Conservation (phyloP, 2,329 filamentous ascomycete genomes). For the Colletotrichum sp. region DNA sequence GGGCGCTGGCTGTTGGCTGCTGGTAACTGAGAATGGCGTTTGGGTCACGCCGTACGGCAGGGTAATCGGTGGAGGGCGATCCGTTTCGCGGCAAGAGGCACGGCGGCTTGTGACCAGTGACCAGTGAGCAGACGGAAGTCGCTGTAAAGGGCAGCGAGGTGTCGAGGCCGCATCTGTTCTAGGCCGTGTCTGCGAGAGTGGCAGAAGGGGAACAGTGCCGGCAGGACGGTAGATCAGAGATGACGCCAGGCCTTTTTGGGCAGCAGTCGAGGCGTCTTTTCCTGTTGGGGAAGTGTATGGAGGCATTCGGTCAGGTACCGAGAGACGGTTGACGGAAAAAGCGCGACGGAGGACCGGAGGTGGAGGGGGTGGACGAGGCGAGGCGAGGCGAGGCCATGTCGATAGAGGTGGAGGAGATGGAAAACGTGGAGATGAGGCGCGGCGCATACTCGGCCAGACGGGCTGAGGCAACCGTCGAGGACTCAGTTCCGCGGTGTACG, state of each 20-base stretch:
- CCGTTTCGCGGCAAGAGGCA: slow-evolving; percentile 17
- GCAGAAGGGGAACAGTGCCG: slow-evolving; percentile 19
- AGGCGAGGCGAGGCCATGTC: not conserved
- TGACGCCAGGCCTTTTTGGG: not conserved
- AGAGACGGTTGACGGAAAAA: slow-evolving; percentile 20
- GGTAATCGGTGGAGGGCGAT: slow-evolving; percentile 8
- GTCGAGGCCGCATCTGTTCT: slow-evolving; percentile 7
- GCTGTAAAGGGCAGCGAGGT: slow-evolving; percentile 13
- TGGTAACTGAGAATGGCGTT: not conserved
- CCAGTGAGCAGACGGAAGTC: not conserved
- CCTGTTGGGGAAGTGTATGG: not conserved
- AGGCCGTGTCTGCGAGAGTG: slow-evolving; percentile 7
- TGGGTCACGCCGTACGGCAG: not conserved
- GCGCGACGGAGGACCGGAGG: slow-evolving; percentile 8
- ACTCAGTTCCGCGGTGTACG: not conserved
- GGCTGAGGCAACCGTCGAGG: not conserved
- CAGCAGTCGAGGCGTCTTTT: not conserved
- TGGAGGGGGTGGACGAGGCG: not conserved
- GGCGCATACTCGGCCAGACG: slow-evolving; percentile 19
- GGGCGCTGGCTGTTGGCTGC: not conserved
- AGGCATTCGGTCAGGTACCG: slow-evolving; percentile 11
- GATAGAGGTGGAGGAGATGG: not conserved
- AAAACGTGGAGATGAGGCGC: slow-evolving; percentile 17
- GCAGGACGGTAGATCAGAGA: slow-evolving; percentile 12
- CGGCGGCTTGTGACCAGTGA: slow-evolving; percentile 10